Conservation (phyloP, 306 rosid species). For the Pterocarpus santalinus region DNA sequence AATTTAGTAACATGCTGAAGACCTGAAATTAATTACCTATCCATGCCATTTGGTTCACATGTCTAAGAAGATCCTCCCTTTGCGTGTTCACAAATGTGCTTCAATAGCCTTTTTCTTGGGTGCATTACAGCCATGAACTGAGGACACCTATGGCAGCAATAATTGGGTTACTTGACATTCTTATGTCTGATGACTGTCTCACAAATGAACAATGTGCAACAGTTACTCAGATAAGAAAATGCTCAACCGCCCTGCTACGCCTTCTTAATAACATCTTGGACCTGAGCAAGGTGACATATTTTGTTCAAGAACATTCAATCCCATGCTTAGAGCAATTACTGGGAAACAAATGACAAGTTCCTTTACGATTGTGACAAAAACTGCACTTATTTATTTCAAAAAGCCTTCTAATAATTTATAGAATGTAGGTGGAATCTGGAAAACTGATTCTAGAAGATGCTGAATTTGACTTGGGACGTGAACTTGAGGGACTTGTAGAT, state of each 20-base stretch:
- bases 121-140: conserved; percentile 82
- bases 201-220: conserved; percentile 91
- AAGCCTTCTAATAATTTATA: conserved; percentile 32
- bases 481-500: conserved; percentile 98
- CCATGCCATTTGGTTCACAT: background rate
- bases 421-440: conserved; percentile 93
- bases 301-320: background rate
- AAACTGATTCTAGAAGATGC: conserved; percentile 92
- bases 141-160: conserved; percentile 99
- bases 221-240: conserved; percentile 89
- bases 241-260: conserved; percentile 92
- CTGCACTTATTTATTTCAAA: conserved; percentile 37
- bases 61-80: conserved; percentile 28
- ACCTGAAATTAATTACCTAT: conserved; percentile 4
- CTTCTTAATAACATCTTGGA: conserved; percentile 97
- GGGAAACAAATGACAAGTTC: background rate
- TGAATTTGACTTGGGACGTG: conserved; percentile 91
- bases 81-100: conserved; percentile 21
- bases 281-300: conserved; percentile 83
- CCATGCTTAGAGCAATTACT: conserved; percentile 8
- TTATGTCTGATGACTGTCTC: conserved; percentile 88
- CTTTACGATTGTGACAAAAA: background rate
- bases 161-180: conserved; percentile 94
- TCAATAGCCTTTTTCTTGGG: conserved; percentile 35
- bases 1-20: conserved; percentile 15